phyloP scores from a whole-genome alignment of 805 yeast genomes.

The Suhomyces vadensis region DNA sequence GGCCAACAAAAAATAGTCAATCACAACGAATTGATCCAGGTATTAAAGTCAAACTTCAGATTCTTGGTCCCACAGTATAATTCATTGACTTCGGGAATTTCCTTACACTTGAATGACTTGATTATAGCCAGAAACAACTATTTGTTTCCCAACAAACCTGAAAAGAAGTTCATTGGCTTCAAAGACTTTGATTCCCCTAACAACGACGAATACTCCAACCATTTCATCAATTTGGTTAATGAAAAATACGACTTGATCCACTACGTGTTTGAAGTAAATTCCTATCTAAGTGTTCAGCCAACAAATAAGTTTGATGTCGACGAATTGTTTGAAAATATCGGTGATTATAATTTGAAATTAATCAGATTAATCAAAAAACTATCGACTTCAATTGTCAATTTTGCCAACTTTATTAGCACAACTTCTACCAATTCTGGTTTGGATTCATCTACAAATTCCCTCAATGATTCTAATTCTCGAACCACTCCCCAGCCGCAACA shows the following conservation, averaged over 20 bases:
- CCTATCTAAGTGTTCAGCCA: constrained; percentile 3
- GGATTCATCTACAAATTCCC: constrained; percentile 4
- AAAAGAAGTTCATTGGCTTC: neutral
- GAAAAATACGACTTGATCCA: constrained; percentile 39
- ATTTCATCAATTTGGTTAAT: constrained; percentile 28
- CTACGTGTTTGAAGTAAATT: constrained; percentile 36
- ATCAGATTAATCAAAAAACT: constrained; percentile 39
- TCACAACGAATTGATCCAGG: constrained; percentile 6
- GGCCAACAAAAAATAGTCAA: constrained; percentile 40
- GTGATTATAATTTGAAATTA: constrained; percentile 42
- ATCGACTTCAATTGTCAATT: constrained; percentile 26
- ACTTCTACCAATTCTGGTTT: constrained; percentile 10
- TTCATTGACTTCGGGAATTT: neutral
- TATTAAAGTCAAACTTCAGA: constrained; percentile 15
- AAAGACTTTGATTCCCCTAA: neutral
- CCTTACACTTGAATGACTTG: constrained; percentile 13
- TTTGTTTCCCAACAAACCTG: neutral
- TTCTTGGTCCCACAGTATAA: constrained; percentile 19
- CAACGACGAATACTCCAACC: constrained; percentile 12
- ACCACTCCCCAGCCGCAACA: constrained; percentile 2
- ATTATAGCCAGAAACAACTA: constrained; percentile 10
- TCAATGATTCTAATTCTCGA: neutral
- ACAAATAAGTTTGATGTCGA: constrained; percentile 16
- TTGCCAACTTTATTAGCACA: constrained; percentile 33
- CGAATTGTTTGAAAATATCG: constrained; percentile 26